phyloP scores from a whole-genome alignment of 2,329 filamentous ascomycete genomes.

The Hypoxylon rubiginosum region DNA sequence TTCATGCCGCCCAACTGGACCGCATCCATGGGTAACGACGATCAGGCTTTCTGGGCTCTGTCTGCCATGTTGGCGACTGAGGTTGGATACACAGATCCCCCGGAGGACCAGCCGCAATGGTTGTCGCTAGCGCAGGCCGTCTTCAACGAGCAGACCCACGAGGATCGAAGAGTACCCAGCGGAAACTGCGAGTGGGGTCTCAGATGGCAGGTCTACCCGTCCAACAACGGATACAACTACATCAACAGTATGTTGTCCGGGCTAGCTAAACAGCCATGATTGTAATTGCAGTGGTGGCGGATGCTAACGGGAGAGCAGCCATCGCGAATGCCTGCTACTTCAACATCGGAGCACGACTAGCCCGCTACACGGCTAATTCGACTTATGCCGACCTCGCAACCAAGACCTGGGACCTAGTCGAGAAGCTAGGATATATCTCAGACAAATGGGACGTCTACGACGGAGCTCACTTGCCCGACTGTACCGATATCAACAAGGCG shows the following conservation, averaged over 20 bases:
- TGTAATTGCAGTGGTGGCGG: neutral
- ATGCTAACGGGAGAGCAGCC: constrained; percentile 52
- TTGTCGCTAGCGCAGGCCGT: constrained; percentile 77
- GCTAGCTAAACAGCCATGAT: neutral
- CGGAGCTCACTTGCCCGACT: constrained; percentile 72
- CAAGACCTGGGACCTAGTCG: constrained; percentile 73
- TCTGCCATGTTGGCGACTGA: constrained; percentile 77
- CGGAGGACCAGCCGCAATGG: constrained; percentile 68
- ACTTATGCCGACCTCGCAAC: constrained; percentile 75
- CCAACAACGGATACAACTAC: constrained; percentile 82
- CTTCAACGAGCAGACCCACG: constrained; percentile 71
- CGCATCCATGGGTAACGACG: constrained; percentile 74
- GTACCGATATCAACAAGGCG: constrained; percentile 70
- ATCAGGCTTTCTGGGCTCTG: constrained; percentile 79
- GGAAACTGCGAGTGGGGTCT: constrained; percentile 76
- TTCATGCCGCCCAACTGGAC: constrained; percentile 73
- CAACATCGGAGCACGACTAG: constrained; percentile 76
- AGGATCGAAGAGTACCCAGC: constrained; percentile 71
- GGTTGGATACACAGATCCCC: constrained; percentile 71
- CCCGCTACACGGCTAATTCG: constrained; percentile 75
- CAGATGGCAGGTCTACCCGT: constrained; percentile 82
- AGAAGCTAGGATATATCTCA: constrained; percentile 69
- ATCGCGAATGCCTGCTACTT: constrained; percentile 75
- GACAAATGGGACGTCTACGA: constrained; percentile 74
- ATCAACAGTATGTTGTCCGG: constrained; percentile 69